Percentiles rank a stretch among this genome's conserved stretches.
These are phyloP conservation scores for Cairneyella variabilis DNA, from an alignment of 495 filamentous ascomycete species.

Conservation along the genomic window DNA sequence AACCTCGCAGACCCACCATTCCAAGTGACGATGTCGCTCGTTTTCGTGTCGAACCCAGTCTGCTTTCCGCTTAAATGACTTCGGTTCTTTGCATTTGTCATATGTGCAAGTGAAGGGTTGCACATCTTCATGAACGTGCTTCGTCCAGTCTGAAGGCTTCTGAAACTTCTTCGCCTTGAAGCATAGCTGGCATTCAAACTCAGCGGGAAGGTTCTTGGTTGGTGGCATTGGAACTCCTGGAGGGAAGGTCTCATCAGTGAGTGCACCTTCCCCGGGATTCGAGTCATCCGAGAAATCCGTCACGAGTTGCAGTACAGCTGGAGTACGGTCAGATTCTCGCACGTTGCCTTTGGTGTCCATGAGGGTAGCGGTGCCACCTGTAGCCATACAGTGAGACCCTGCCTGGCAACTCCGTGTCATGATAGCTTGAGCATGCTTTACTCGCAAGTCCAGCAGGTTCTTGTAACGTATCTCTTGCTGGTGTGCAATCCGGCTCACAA, in stretches of 20 bases:
- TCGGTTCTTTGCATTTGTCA: slow-evolving; percentile 76
- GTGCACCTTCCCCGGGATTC: slow-evolving; percentile 58
- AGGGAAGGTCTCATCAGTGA: slow-evolving; percentile 69
- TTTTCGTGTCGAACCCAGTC: slow-evolving; percentile 98
- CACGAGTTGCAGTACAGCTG: slow-evolving; percentile 18
- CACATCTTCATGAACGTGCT: slow-evolving; percentile 94
- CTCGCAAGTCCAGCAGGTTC: slow-evolving; percentile 65
- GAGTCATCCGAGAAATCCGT: slow-evolving; percentile 57
- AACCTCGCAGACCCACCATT: slow-evolving; percentile 87
- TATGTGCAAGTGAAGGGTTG: slow-evolving; percentile 96
- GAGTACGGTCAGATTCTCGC: slow-evolving; percentile 20
- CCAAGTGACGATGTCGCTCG: slow-evolving; percentile 85
- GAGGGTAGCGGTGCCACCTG: slow-evolving; percentile 52
- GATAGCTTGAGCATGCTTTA: slow-evolving; percentile 63
- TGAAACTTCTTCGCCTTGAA: slow-evolving; percentile 86
- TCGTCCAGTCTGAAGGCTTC: slow-evolving; percentile 98
- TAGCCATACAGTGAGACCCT: slow-evolving; percentile 56
- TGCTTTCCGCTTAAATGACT: slow-evolving; percentile 95
- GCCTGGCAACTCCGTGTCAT: slow-evolving; percentile 52
- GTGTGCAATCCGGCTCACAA: slow-evolving; percentile 79
- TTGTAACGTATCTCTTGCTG: slow-evolving; percentile 81
- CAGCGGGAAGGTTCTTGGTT: slow-evolving; percentile 71
- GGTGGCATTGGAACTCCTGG: slow-evolving; percentile 79
- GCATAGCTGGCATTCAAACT: slow-evolving; percentile 91
- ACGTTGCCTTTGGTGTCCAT: slow-evolving; percentile 36